phyloP scores from a whole-genome alignment of 768 basidiomycete species.

The Mycena sanguinolenta region DNA sequence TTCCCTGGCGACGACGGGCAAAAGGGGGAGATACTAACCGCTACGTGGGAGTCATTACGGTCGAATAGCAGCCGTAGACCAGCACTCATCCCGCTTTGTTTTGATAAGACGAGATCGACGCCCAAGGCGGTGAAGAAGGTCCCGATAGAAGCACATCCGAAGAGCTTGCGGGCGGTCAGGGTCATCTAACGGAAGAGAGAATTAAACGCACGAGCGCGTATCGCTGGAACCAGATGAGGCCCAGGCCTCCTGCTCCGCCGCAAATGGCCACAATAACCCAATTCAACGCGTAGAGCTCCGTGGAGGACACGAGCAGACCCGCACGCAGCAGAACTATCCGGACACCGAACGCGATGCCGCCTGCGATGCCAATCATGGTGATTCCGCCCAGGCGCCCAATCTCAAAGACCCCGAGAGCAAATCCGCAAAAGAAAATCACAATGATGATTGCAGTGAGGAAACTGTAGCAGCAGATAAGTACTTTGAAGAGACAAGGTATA shows the following conservation, averaged over 20 bases:
- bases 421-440: constrained; percentile 63
- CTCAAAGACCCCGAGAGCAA: constrained; percentile 66
- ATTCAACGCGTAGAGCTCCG: constrained; percentile 55
- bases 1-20: not conserved
- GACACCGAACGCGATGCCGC: constrained; percentile 70
- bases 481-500: not conserved
- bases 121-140: constrained; percentile 71
- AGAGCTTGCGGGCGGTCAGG: constrained; percentile 46
- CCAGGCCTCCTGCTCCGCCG: constrained; percentile 56
- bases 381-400: constrained; percentile 64
- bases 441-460: constrained; percentile 64
- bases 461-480: not conserved
- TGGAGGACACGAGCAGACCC: constrained; percentile 60
- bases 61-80: constrained; percentile 77
- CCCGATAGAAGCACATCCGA: constrained; percentile 69
- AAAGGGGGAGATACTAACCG: constrained; percentile 52
- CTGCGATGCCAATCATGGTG: constrained; percentile 59
- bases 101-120: constrained; percentile 67
- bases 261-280: constrained; percentile 67
- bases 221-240: constrained; percentile 61
- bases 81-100: constrained; percentile 72
- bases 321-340: constrained; percentile 65
- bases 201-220: constrained; percentile 62
- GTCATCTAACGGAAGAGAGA: not conserved
- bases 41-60: constrained; percentile 67